Base-by-base conservation (phyloP, 78 protist genomes). In the Guillardia theta region DNA sequence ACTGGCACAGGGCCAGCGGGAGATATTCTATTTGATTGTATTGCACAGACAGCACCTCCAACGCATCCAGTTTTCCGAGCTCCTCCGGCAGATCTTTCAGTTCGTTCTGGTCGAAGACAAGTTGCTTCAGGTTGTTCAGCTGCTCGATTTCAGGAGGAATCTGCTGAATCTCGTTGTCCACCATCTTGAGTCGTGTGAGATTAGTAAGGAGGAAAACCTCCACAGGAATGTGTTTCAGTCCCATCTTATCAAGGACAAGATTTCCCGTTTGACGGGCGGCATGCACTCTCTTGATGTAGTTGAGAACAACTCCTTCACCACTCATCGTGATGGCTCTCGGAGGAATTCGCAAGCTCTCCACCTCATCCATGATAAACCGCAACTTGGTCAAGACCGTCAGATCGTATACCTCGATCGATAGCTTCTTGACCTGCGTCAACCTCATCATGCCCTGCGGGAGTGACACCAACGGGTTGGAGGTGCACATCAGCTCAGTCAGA, bases 291-390 rank as follows among this genome's bases (percentile, higher is more conserved):
- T 78, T 78, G 50, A 78, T 78, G 12, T 78, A 78, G 48, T 78
- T 78, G 50, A 78, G 48, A 18, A 78, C 48, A 6, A 78, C 48
- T 15, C 90, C 90, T 9, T 18, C 24, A 10, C 90, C 90, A 8
- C 24, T 43, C 48, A 78, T 44, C 9, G 24, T 30, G 83, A 78
- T 43, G 1, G 45, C 18, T 50, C 44, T 78, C 1, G 90, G 90
- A 24, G 90, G 90, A 30, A 78, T 43, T 4, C 90, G 45, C 90
- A 78, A 30, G 3, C 48, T 41, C 9, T 78, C 90, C 50, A 78
- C 24, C 48, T 78, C 90, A 30, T 78, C 90, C 90, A 78, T 78
- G 48, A 78, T n/a, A 30, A 78, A 78, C 90, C 90, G 18, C 90
- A 78, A 19, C 90, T 78, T 78, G 45, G 90, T 78, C n/a, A 78